Evolutionary conservation across 169 alveolate genomes (phyloP), one percentile per base, ranked within the genome.

Genomic region (Hepatocystis sp.): DNA sequence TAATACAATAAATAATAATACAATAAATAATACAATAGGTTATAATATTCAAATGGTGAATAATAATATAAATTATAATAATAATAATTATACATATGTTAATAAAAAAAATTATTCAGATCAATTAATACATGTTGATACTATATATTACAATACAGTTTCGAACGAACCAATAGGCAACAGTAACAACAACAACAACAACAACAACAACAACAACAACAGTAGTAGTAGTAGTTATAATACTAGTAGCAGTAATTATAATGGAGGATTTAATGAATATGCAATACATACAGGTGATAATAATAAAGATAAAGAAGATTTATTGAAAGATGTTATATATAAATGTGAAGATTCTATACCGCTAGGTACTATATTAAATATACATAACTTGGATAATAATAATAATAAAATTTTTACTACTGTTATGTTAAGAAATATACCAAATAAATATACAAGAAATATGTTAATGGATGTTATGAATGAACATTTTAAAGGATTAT

Each of bases 381-480:
- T 71, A 28, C 86, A 71, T 8, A 58, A 71, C 32, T 51, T 71
- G 17, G 86, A 71, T 11, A 71, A 17, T 44, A 52, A 67, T 32
- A 67, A 32, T 32, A 71, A 58, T 28, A 60, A 84, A 8, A 64
- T 46, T 7, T 52, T 67, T 30, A 84, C 93, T 17, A 89, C 97
- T 7, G 86, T 95, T 25, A 95, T 95, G 96, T 85, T 95, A 44
- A 88, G 95, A 84, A 95, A 95, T 68, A 95, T 95, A 60, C 97
- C 97, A 19, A 95, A 95, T 61, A 95, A 95, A 67, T 95, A 93
- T 88, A 88, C 96, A 21, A 93, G 85, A 52, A 64, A 85, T 10
- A 91, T 91, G 86, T 78, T 92, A 23, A 78, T 71, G 71, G 95
- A 91, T 36, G 92, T 91, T 58, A 90, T 93, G 53, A 89, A 93